phyloP scores from a whole-genome alignment of 176 grass and related monocot genomes.

The Hsuehochloa calcarea region DNA sequence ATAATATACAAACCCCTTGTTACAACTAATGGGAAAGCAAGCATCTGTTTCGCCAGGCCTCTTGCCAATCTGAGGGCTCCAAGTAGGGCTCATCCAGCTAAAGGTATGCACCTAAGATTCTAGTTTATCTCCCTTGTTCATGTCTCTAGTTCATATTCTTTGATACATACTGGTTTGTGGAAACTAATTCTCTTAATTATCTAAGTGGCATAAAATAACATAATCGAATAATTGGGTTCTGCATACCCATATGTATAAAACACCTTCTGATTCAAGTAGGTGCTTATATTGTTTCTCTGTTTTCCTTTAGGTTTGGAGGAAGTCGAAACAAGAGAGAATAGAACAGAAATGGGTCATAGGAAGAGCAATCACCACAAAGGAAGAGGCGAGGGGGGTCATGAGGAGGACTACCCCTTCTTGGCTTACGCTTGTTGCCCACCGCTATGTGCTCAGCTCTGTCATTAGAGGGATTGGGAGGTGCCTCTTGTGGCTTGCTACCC shows the following conservation, averaged over 20 bases:
- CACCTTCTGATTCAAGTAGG: background rate
- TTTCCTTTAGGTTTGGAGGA: background rate
- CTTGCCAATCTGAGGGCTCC: conserved; percentile 4
- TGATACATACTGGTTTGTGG: background rate
- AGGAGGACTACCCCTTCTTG: background rate
- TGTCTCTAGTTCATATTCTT: background rate
- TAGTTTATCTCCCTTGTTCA: conserved; percentile 17
- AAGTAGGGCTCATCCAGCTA: background rate
- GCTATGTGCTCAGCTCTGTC: conserved; percentile 49
- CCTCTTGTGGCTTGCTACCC: conserved; percentile 65
- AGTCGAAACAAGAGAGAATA: background rate
- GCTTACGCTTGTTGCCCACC: conserved; percentile 46
- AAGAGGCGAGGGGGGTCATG: background rate
- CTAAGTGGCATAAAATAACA: background rate
- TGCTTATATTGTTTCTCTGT: background rate
- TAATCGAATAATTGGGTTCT: background rate
- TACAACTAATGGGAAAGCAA: background rate
- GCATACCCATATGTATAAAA: background rate
- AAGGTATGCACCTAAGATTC: conserved; percentile 35
- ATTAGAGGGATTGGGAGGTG: conserved; percentile 56
- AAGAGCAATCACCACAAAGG: conserved; percentile 14
- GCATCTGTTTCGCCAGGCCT: background rate
- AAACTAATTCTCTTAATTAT: background rate
- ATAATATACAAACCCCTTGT: conserved; percentile 2
- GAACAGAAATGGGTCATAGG: background rate